These are phyloP conservation scores for Auriscalpium microsporum DNA, from an alignment of 768 basidiomycete genomes.

Conservation along the genomic window DNA sequence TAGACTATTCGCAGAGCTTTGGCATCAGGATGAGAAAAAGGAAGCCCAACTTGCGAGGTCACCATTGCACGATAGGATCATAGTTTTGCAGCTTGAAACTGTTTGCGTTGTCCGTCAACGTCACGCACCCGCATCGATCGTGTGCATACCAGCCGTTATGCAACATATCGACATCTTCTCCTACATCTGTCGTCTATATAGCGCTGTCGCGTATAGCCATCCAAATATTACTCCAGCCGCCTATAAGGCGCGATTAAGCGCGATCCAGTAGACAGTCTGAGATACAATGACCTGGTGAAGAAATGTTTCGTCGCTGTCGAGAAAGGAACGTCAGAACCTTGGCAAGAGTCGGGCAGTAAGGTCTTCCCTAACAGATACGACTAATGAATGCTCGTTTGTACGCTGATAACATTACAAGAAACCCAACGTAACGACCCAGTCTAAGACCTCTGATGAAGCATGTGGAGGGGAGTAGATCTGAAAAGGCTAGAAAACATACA, in stretches of 20 bases:
- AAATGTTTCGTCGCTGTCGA: constrained; percentile 87
- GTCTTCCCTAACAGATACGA: constrained; percentile 60
- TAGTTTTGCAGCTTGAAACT: constrained; percentile 89
- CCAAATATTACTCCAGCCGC: constrained; percentile 53
- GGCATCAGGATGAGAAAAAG: too few species aligned
- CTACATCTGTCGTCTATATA: constrained; percentile 55
- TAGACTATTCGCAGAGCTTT: constrained; percentile 89
- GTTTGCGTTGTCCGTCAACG: not conserved
- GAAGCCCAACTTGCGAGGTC: not conserved
- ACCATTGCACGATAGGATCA: constrained; percentile 82
- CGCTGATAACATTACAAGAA: not conserved
- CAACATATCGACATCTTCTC: constrained; percentile 95
- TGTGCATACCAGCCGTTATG: constrained; percentile 60
- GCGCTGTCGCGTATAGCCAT: not conserved
- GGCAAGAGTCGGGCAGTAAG: constrained; percentile 82
- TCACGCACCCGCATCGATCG: not conserved
- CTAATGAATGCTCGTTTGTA: constrained; percentile 1
- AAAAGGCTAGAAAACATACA: constrained; percentile 43
- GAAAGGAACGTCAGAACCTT: constrained; percentile 87
- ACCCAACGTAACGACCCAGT: constrained; percentile 60
- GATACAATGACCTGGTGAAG: constrained; percentile 70
- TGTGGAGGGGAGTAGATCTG: not conserved
- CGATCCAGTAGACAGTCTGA: not conserved
- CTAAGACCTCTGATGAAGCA: constrained; percentile 52
- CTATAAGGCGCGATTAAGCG: constrained; percentile 25